Conservation (phyloP, 163 green algal species). For the Prototheca cutis region DNA sequence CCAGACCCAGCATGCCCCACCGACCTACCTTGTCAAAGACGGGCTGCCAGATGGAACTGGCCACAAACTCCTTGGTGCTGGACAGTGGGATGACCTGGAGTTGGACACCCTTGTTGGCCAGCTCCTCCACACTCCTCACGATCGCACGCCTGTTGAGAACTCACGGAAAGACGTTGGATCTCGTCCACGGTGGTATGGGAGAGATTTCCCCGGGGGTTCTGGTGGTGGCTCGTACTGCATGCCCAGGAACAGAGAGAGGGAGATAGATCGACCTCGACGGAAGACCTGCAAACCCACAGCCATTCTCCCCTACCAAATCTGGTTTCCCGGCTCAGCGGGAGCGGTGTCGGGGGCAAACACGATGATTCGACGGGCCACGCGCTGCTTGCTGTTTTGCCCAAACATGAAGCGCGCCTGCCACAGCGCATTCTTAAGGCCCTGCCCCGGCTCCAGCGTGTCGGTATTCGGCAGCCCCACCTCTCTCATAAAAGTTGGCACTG, state of each 20-base stretch:
- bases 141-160: no score
- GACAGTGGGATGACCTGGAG: background rate
- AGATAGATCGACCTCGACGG: no score
- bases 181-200: no score
- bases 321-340: background rate
- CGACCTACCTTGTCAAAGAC: constrained; percentile 1
- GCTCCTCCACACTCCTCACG: background rate
- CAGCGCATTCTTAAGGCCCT: background rate
- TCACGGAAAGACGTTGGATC: no score
- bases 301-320: background rate
- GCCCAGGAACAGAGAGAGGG: no score
- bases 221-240: no score
- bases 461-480: background rate
- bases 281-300: no score
- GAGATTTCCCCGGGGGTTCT: no score
- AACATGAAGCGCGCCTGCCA: background rate
- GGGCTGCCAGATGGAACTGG: background rate
- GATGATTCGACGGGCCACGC: background rate
- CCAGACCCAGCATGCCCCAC: background rate
- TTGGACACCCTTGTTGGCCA: background rate
- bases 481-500: background rate
- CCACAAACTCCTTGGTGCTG: background rate
- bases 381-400: background rate
- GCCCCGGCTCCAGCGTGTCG: background rate
- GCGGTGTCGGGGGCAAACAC: background rate